These are phyloP conservation scores for Diophrys appendiculata DNA, from an alignment of 73 alveolate genomes.

Conservation along the genomic window DNA sequence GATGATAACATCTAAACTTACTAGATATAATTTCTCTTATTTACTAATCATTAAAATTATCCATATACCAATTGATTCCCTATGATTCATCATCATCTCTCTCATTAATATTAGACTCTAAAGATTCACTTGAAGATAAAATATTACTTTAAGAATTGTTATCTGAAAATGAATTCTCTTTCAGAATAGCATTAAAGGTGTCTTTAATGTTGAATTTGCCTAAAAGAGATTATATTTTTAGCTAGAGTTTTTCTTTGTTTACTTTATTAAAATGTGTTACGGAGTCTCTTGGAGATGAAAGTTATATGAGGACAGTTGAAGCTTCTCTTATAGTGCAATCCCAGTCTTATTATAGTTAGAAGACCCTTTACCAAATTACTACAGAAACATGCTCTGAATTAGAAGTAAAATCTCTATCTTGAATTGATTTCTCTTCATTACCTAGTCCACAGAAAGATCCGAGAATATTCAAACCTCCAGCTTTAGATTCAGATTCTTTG, in stretches of 20 bases:
- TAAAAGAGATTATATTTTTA: constrained; percentile 29
- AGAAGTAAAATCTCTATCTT: constrained; percentile 21
- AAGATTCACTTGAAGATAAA: neutral
- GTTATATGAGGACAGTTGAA: constrained; percentile 55
- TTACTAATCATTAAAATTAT: constrained; percentile 42
- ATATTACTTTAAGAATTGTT: too few species aligned
- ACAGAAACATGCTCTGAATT: constrained; percentile 35
- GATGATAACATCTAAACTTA: neutral
- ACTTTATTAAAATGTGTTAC: constrained; percentile 34
- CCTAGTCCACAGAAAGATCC: constrained; percentile 77
- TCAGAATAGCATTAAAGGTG: neutral
- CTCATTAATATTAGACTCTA: neutral
- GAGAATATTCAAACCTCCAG: constrained; percentile 65
- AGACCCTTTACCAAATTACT: constrained; percentile 66
- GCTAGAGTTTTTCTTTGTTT: constrained; percentile 30
- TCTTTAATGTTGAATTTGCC: constrained; percentile 20
- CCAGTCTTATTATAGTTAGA: constrained; percentile 70
- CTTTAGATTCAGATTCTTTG: constrained; percentile 62
- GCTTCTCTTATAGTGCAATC: constrained; percentile 63
- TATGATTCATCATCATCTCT: constrained; percentile 1
- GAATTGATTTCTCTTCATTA: constrained; percentile 19
- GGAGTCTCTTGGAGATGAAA: constrained; percentile 64
- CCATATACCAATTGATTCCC: constrained; percentile 51
- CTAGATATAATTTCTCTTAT: constrained; percentile 32
- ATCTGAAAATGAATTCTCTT: too few species aligned